phyloP scores from a whole-genome alignment of 352 stramenopile species.

The Phytophthora pinifolia region DNA sequence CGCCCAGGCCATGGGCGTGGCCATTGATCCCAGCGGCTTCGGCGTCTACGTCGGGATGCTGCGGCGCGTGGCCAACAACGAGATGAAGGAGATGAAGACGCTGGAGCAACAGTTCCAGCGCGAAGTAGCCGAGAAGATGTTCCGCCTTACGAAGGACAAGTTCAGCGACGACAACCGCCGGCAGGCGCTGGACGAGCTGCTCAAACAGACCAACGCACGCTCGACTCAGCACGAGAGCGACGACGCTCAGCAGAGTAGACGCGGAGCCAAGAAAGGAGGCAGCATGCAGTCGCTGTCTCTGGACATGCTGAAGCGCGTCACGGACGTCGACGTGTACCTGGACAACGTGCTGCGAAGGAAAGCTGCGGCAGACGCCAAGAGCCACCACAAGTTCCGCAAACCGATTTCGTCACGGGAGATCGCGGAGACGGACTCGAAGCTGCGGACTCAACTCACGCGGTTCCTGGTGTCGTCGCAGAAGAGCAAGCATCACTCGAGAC shows the following conservation, averaged over 20 bases:
- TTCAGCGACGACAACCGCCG: conserved; percentile 83
- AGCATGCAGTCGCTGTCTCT: conserved; percentile 66
- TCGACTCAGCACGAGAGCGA: conserved; percentile 17
- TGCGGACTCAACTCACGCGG: conserved; percentile 76
- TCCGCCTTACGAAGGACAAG: conserved; percentile 84
- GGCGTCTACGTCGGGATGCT: conserved; percentile 79
- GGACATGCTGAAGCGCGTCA: conserved; percentile 81
- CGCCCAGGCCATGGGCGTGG: conserved; percentile 61
- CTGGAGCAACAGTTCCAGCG: conserved; percentile 83
- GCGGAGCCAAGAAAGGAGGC: conserved; percentile 22
- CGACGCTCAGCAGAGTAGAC: conserved; percentile 14
- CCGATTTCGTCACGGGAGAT: conserved; percentile 74
- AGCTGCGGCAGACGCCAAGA: conserved; percentile 34
- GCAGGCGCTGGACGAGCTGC: conserved; percentile 62
- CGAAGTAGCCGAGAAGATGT: conserved; percentile 74
- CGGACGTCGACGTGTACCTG: conserved; percentile 80
- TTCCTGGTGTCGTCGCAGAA: conserved; percentile 74
- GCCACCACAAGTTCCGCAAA: conserved; percentile 25
- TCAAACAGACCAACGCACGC: conserved; percentile 36
- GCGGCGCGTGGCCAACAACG: conserved; percentile 66
- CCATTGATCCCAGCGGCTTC: conserved; percentile 66
- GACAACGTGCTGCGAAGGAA: conserved; percentile 79
- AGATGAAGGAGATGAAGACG: conserved; percentile 80
- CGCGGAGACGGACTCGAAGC: conserved; percentile 70
- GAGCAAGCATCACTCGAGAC: conserved; percentile 75